Conservation (phyloP, 1,284 basidiomycete species). For the Coniferiporia weirii region DNA sequence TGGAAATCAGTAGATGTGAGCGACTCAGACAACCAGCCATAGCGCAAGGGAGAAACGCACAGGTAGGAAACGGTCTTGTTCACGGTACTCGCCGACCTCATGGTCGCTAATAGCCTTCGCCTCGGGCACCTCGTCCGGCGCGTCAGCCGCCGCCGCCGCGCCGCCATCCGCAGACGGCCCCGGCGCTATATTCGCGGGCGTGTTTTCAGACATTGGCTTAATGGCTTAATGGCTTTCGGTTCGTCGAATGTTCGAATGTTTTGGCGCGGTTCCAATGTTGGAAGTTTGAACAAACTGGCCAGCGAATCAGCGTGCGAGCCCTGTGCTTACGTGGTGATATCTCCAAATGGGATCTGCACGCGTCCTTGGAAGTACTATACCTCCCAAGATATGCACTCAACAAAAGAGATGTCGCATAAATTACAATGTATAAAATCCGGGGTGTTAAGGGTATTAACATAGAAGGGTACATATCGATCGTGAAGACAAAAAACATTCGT, state of each 20-base stretch:
- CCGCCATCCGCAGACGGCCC: conserved; percentile 45
- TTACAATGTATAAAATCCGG: not conserved
- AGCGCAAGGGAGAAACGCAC: conserved; percentile 42
- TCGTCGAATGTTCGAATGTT: not conserved
- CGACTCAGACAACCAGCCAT: not conserved
- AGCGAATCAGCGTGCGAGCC: too few species aligned
- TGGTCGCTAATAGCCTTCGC: conserved; percentile 79
- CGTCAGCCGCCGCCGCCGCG: conserved; percentile 33
- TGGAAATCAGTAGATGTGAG: not conserved
- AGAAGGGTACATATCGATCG: not conserved
- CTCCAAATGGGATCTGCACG: too few species aligned
- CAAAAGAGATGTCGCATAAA: not conserved
- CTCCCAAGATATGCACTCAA: too few species aligned
- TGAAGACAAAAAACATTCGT: not conserved
- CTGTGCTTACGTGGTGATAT: too few species aligned
- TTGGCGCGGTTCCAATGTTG: not conserved
- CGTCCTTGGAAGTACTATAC: too few species aligned
- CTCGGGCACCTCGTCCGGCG: conserved; percentile 44
- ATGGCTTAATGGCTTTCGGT: conserved; percentile 21
- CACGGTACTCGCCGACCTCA: conserved; percentile 87
- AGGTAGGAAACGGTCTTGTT: conserved; percentile 88
- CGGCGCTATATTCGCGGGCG: conserved; percentile 44
- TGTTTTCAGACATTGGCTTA: conserved; percentile 53
- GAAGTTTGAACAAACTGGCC: too few species aligned
- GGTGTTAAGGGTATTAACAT: not conserved